A percentile compares a stretch with the other conserved stretches of the same genome.
Conservation (phyloP, 176 grass and related monocot species). For the Poa annua region DNA sequence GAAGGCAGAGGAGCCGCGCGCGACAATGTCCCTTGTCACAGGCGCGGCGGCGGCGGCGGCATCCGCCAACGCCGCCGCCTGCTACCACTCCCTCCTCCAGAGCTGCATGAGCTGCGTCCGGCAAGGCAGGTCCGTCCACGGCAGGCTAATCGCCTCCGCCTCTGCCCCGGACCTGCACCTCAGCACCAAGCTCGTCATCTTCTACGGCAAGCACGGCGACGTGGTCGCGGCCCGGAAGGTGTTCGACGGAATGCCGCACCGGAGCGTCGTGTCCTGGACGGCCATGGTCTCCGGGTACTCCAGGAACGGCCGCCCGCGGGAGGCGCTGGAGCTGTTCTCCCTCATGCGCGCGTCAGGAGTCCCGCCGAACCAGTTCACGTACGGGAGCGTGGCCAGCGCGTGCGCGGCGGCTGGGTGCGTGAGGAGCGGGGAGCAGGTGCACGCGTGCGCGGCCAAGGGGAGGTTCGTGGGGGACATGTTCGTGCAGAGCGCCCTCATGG, state of each 20-base stretch:
- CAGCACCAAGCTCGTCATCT: constrained; percentile 68
- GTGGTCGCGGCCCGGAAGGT: constrained; percentile 38
- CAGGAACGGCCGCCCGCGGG: constrained; percentile 37
- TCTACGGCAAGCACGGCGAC: constrained; percentile 56
- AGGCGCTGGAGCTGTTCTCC: constrained; percentile 64
- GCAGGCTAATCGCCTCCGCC: constrained; percentile 10
- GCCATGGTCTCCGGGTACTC: constrained; percentile 75
- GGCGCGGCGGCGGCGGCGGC: neutral
- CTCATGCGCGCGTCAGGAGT: constrained; percentile 44
- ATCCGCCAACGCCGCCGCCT: constrained; percentile 18
- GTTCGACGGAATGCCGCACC: constrained; percentile 70
- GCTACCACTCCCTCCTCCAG: constrained; percentile 64
- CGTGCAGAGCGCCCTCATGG: constrained; percentile 79
- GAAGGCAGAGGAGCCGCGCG: neutral
- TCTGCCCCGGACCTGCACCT: constrained; percentile 47
- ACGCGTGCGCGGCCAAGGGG: constrained; percentile 61
- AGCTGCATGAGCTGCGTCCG: constrained; percentile 55
- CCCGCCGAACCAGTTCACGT: constrained; percentile 77
- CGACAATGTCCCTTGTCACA: constrained; percentile 22
- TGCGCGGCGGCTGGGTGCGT: constrained; percentile 44
- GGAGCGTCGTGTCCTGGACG: constrained; percentile 79
- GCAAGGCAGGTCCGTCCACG: constrained; percentile 56
- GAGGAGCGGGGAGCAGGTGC: constrained; percentile 70
- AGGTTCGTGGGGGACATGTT: constrained; percentile 67
- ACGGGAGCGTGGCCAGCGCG: constrained; percentile 51